Percentiles rank a stretch among this genome's conserved stretches.
Evolutionary conservation across 192 early-diverging fungal genomes (phyloP).

Genomic region (Cladochytrium replicatum): DNA sequence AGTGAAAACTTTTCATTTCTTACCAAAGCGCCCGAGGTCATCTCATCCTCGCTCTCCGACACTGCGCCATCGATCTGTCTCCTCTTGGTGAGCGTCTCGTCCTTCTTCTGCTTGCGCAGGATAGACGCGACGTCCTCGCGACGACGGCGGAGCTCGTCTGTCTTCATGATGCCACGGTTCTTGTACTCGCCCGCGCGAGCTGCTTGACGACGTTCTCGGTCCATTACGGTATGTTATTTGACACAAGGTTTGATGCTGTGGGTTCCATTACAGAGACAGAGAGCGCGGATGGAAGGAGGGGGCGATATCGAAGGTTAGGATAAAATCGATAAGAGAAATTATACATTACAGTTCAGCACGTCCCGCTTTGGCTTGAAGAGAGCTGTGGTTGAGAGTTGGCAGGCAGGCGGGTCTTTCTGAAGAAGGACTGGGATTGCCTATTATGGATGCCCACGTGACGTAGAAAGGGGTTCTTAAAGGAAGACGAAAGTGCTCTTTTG

Average conservation of each 20-base stretch:
- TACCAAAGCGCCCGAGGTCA: no score
- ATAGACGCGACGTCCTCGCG: constrained; percentile 88
- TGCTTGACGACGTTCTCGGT: not conserved
- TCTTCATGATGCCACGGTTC: constrained; percentile 72
- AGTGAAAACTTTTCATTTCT: no score
- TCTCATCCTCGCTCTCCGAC: constrained; percentile 68
- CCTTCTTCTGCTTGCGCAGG: constrained; percentile 91
- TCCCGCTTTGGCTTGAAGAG: no score
- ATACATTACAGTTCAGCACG: no score
- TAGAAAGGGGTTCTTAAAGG: no score
- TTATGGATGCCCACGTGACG: no score
- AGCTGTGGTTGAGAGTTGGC: no score
- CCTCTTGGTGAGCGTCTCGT: constrained; percentile 87
- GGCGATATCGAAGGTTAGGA: not conserved
- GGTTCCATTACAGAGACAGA: not conserved
- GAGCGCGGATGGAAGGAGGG: not conserved
- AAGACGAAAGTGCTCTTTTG: no score
- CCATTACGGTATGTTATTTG: not conserved
- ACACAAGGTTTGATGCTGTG: not conserved
- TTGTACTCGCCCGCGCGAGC: constrained; percentile 55
- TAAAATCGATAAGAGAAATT: not conserved
- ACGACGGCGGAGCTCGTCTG: constrained; percentile 85
- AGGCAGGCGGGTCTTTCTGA: no score
- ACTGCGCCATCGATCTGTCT: constrained; percentile 72
- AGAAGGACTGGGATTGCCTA: no score